Conservation (phyloP, 2,329 filamentous ascomycete genomes). For the Fusarium equiseti region DNA sequence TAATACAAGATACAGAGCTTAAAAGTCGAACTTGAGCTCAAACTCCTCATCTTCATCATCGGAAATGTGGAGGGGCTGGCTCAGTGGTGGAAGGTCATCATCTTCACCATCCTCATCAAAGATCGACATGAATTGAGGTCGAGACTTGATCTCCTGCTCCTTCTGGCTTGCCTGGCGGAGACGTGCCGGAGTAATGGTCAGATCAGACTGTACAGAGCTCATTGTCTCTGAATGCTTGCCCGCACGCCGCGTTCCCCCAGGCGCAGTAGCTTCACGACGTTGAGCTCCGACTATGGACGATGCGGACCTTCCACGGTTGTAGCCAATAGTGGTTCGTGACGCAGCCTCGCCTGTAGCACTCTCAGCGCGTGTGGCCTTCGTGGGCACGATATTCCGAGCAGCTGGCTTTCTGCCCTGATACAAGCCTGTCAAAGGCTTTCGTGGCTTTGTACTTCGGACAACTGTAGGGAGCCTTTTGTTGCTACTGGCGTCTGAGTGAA, state of each 20-base stretch:
- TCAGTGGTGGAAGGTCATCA: slow-evolving; percentile 49
- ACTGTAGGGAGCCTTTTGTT: slow-evolving; percentile 13
- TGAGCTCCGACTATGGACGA: slow-evolving; percentile 59
- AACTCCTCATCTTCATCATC: slow-evolving; percentile 68
- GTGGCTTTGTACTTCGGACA: slow-evolving; percentile 29
- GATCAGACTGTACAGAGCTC: slow-evolving; percentile 44
- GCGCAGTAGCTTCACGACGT: slow-evolving; percentile 30
- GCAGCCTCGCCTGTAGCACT: slow-evolving; percentile 72
- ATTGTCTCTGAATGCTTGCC: slow-evolving; percentile 32
- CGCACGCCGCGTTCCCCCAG: slow-evolving; percentile 25
- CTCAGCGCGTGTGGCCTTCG: slow-evolving; percentile 65
- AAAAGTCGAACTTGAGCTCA: slow-evolving; percentile 62
- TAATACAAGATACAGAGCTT: slow-evolving; percentile 23
- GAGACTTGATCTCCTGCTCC: slow-evolving; percentile 48
- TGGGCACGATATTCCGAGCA: slow-evolving; percentile 56
- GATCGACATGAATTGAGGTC: slow-evolving; percentile 68
- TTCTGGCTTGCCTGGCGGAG: slow-evolving; percentile 44
- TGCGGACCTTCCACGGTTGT: slow-evolving; percentile 78
- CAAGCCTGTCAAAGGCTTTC: slow-evolving; percentile 50
- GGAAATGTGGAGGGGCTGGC: slow-evolving; percentile 36
- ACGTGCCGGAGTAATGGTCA: slow-evolving; percentile 63
- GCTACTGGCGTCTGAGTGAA: slow-evolving; percentile 48
- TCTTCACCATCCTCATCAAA: slow-evolving; percentile 64
- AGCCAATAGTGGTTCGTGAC: slow-evolving; percentile 86
- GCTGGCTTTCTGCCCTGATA: slow-evolving; percentile 47